phyloP scores from a whole-genome alignment of 495 filamentous ascomycete genomes.

The Aspergillus biplanus region DNA sequence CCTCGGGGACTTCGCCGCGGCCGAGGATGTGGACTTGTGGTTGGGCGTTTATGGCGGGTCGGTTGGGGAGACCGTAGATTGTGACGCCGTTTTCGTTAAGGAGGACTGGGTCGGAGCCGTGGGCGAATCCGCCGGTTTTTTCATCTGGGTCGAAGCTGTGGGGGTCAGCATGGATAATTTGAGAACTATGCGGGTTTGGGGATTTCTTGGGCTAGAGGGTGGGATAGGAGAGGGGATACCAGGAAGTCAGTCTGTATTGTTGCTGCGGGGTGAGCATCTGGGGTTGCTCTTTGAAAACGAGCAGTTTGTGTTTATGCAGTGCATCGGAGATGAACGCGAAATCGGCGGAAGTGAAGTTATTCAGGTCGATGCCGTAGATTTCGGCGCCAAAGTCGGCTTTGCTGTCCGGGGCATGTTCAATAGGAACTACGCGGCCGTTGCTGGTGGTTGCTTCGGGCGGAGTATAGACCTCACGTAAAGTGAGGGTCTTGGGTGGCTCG shows the following conservation, averaged over 20 bases:
- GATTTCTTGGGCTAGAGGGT: background rate
- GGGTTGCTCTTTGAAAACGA: slow-evolving; percentile 11
- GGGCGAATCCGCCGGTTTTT: slow-evolving; percentile 13
- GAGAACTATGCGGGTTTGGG: background rate
- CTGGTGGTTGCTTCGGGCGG: slow-evolving; percentile 8
- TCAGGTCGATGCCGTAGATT: slow-evolving; percentile 13
- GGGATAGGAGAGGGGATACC: background rate
- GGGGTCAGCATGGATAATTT: background rate
- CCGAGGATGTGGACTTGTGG: slow-evolving; percentile 14
- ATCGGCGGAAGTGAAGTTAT: slow-evolving; percentile 12
- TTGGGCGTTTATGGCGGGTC: slow-evolving; percentile 15
- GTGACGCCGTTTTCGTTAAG: slow-evolving; percentile 2
- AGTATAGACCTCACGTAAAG: slow-evolving; percentile 2
- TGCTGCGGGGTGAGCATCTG: slow-evolving; percentile 12
- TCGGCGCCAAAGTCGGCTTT: slow-evolving; percentile 13
- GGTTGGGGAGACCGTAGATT: slow-evolving; percentile 13
- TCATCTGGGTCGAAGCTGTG: slow-evolving; percentile 11
- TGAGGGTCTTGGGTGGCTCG: slow-evolving; percentile 9
- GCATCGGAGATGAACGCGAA: slow-evolving; percentile 8
- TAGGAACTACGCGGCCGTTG: slow-evolving; percentile 10
- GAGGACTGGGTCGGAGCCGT: slow-evolving; percentile 13
- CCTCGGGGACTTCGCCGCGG: slow-evolving; percentile 7
- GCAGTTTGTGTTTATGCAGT: slow-evolving; percentile 9
- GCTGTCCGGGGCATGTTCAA: slow-evolving; percentile 1
- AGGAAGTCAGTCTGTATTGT: slow-evolving; percentile 11